Conservation (phyloP, 805 yeast species). For the Martiniozyma abietophila region DNA sequence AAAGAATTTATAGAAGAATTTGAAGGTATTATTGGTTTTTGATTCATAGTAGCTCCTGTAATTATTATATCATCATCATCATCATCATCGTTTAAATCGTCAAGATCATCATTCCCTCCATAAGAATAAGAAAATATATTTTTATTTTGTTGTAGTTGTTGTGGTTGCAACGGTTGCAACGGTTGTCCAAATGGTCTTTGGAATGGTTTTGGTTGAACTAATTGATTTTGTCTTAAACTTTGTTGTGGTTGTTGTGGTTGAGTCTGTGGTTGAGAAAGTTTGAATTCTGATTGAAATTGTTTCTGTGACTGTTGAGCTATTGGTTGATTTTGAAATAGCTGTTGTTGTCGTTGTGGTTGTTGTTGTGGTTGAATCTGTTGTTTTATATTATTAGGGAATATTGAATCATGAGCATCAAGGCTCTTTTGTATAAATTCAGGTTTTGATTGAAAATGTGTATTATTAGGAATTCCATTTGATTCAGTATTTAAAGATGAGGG, state of each 20-base stretch:
- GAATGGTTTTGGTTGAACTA: background rate
- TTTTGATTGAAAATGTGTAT: too few relatives aligned
- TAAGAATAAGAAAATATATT: slow-evolving; percentile 5
- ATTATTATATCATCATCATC: slow-evolving; percentile 9
- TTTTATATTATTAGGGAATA: background rate
- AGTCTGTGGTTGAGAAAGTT: background rate
- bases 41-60: slow-evolving; percentile 3
- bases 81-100: slow-evolving; percentile 2
- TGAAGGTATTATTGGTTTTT: background rate
- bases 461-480: too few relatives aligned
- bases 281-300: too few relatives aligned
- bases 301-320: too few relatives aligned
- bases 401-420: too few relatives aligned
- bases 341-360: background rate
- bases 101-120: slow-evolving; percentile 5
- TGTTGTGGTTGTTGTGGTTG: too few relatives aligned
- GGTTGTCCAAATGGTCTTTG: too few relatives aligned
- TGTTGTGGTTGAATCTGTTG: slow-evolving; percentile 1
- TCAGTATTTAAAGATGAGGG: too few relatives aligned
- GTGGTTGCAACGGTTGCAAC: background rate
- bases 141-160: background rate
- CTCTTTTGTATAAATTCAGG: too few relatives aligned
- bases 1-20: background rate
- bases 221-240: too few relatives aligned
- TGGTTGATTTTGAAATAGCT: too few relatives aligned